Base-by-base conservation (phyloP, 2,329 filamentous ascomycete species). In the Xylariaceae sp. region DNA sequence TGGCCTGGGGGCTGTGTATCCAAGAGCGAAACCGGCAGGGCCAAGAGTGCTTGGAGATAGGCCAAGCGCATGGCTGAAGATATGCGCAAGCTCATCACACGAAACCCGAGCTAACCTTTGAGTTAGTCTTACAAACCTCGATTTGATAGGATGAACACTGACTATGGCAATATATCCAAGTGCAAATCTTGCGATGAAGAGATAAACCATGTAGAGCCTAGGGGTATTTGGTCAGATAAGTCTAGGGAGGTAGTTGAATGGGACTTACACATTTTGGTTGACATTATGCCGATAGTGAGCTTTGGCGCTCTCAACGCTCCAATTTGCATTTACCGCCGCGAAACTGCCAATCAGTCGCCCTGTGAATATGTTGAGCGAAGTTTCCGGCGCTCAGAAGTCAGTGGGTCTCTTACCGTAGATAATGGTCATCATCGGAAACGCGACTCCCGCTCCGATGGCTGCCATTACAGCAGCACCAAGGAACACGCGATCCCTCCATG, bases 141-240 rank as follows among this genome's bases (percentile, higher is more conserved):
- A 6, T 11, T 26, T 11, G 22, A 11, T 29, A 18, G 8, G 7
- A 12, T 13, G 24, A 11, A 11, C 32, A n/a, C 66, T 65, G 63
- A 71, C 71, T 51, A 74, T 77, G 43, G 75, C 72, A 43, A 82
- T 64, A 50, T 86, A 87, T 45, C 76, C 78, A 18, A 85, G 64
- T 7, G 68, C 56, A 47, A 86, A 80, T 34, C 83, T 80, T 8
- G 68, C 83, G 29, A 87, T 63, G 59, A 89, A 89, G 9, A 89
- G 68, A 44, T 81, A 83, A 34, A 89, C 73, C 56, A 89, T 81
- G 59, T 81, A 87, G 0, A 89, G 66, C 1, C 76, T 79, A 39
- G 28, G 39, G 11, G 33, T 29, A 19, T 4, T n/a, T 8, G 7
- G 34, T 39, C 13, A 37, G 26, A 19, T 39, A 33, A 38, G 31